Percentiles rank a stretch among this genome's conserved stretches.
Conservation (phyloP, 2,329 filamentous ascomycete genomes). For the Sporothrix dimorphospora region DNA sequence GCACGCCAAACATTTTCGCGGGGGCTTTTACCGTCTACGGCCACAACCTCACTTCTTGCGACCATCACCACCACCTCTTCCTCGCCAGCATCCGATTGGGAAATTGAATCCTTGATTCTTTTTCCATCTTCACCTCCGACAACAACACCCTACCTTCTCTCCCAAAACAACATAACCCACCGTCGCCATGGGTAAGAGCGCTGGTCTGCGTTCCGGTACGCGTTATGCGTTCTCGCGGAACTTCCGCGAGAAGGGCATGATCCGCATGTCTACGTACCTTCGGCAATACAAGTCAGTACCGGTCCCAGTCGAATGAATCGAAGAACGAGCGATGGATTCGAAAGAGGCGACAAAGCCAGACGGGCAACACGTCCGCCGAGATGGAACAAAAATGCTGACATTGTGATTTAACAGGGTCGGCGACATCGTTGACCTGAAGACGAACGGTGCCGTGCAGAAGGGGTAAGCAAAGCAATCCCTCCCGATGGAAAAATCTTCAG, state of each 20-base stretch:
- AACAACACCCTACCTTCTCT: neutral
- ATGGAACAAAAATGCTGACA: slow-evolving; percentile 36
- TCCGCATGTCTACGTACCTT: slow-evolving; percentile 92
- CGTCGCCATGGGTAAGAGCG: slow-evolving; percentile 75
- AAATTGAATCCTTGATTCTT: slow-evolving; percentile 21
- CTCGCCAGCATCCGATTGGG: slow-evolving; percentile 14
- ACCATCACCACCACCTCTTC: slow-evolving; percentile 28
- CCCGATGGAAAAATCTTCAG: neutral
- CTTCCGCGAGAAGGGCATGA: slow-evolving; percentile 95
- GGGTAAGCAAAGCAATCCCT: slow-evolving; percentile 64
- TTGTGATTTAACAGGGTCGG: slow-evolving; percentile 67
- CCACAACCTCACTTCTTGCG: slow-evolving; percentile 21
- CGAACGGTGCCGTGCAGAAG: slow-evolving; percentile 98
- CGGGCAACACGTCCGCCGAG: neutral
- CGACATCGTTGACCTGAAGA: slow-evolving; percentile 98
- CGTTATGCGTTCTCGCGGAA: slow-evolving; percentile 92
- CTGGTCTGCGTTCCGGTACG: slow-evolving; percentile 85
- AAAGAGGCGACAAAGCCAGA: neutral
- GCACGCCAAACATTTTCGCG: slow-evolving; percentile 29
- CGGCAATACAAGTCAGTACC: slow-evolving; percentile 79
- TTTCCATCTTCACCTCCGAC: slow-evolving; percentile 9
- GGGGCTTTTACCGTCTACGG: slow-evolving; percentile 27
- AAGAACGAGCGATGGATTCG: slow-evolving; percentile 18
- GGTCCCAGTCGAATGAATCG: slow-evolving; percentile 2
- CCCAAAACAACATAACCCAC: slow-evolving; percentile 37